Conservation (phyloP, 129 eudicot genomes). For the Helianthus tuberosus region DNA sequence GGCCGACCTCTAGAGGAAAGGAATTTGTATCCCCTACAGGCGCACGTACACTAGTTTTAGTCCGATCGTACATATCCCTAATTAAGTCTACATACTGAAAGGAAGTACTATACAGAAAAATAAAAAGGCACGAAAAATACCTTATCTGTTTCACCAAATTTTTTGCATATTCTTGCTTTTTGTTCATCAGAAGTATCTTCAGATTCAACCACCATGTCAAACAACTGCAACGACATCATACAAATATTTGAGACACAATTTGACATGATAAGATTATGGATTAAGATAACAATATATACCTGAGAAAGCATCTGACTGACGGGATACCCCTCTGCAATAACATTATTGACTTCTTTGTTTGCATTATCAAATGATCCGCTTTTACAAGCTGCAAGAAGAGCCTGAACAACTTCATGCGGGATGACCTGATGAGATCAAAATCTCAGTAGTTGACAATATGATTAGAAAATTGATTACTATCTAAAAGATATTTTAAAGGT, state of each 20-base stretch:
- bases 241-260: slow-evolving; percentile 19
- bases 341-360: slow-evolving; percentile 77
- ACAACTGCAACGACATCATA: slow-evolving; percentile 51
- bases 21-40: too few species aligned
- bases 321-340: slow-evolving; percentile 96
- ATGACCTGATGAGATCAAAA: slow-evolving; percentile 58
- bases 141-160: slow-evolving; percentile 87
- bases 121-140: slow-evolving; percentile 24
- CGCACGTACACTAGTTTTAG: too few species aligned
- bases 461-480: neutral
- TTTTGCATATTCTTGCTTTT: slow-evolving; percentile 89
- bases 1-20: too few species aligned
- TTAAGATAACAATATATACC: slow-evolving; percentile 43
- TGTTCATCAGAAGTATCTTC: slow-evolving; percentile 83
- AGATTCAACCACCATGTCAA: slow-evolving; percentile 70
- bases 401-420: slow-evolving; percentile 74
- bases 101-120: neutral
- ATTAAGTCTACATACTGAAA: too few species aligned
- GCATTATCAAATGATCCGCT: slow-evolving; percentile 86
- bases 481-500: neutral
- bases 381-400: slow-evolving; percentile 73
- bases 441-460: slow-evolving; percentile 1
- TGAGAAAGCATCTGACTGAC: slow-evolving; percentile 91
- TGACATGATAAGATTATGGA: neutral
- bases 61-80: too few species aligned